Evolutionary conservation across 805 yeast genomes (phyloP).

Genomic region (Myxozyma lipomycoides): DNA sequence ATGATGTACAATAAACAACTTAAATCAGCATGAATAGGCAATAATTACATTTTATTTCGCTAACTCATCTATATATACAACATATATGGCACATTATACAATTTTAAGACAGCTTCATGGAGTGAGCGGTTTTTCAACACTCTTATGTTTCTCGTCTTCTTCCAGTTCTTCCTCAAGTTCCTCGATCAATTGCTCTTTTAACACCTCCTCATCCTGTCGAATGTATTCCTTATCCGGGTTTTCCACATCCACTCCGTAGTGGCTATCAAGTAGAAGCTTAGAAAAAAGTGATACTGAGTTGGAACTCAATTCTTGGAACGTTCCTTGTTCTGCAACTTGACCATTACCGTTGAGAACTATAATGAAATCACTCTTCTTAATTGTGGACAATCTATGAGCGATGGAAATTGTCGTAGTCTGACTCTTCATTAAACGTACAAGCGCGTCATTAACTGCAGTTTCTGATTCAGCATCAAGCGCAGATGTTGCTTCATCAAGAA

Average conservation of each 20-base stretch:
- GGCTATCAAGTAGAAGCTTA: slow-evolving; percentile 22
- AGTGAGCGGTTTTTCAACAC: slow-evolving; percentile 10
- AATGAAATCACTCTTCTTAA: slow-evolving; percentile 73
- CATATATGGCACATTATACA: too few species aligned
- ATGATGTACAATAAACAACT: background rate
- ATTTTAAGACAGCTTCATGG: too few species aligned
- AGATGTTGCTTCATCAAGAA: slow-evolving; percentile 91
- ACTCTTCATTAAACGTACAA: slow-evolving; percentile 51
- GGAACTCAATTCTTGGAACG: slow-evolving; percentile 49
- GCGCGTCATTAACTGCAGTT: slow-evolving; percentile 72
- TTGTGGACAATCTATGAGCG: slow-evolving; percentile 88
- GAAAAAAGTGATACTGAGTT: slow-evolving; percentile 32
- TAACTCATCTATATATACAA: too few species aligned
- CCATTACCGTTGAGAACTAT: slow-evolving; percentile 75
- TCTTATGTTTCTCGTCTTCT: slow-evolving; percentile 9
- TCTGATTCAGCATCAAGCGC: slow-evolving; percentile 89
- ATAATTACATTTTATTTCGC: too few species aligned
- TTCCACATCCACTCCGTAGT: background rate
- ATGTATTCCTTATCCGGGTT: slow-evolving; percentile 5
- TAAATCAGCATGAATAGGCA: background rate
- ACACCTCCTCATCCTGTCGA: slow-evolving; percentile 20
- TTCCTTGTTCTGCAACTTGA: slow-evolving; percentile 67
- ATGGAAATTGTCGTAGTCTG: slow-evolving; percentile 70
- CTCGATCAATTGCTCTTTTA: slow-evolving; percentile 25
- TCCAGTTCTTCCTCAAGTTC: slow-evolving; percentile 23